These are phyloP conservation scores for Hamamelis virginiana DNA, from an alignment of 164 flowering plant genomes.

Conservation along the genomic window DNA sequence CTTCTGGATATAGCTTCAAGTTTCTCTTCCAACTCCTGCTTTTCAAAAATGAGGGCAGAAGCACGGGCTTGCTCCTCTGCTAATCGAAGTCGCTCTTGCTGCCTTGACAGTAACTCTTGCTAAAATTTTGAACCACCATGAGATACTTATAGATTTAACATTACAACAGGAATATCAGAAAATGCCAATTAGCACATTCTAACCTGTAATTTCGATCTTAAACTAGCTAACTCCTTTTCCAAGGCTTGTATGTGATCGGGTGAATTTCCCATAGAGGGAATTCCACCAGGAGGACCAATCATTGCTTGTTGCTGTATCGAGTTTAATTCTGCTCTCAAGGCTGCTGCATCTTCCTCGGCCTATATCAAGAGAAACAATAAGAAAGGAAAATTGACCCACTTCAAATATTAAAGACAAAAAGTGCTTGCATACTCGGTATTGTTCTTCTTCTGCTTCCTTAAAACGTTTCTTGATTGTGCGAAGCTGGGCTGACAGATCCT, in stretches of 20 bases:
- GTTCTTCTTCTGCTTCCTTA: conserved; percentile 98
- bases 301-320: conserved; percentile 76
- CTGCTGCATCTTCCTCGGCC: conserved; percentile 96
- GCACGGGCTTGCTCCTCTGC: conserved; percentile 61
- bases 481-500: conserved; percentile 90
- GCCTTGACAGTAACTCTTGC: conserved; percentile 71
- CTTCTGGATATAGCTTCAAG: conserved; percentile 39
- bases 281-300: conserved; percentile 38
- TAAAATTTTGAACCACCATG: conserved; percentile 23
- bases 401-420: neutral
- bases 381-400: conserved; percentile 7
- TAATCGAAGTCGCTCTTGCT: conserved; percentile 62
- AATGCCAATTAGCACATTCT: conserved; percentile 5
- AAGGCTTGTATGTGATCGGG: conserved; percentile 57
- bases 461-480: conserved; percentile 73
- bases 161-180: neutral
- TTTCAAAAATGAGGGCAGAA: conserved; percentile 62
- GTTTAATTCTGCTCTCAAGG: conserved; percentile 85
- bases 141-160: conserved; percentile 13
- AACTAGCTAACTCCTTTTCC: conserved; percentile 67
- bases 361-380: conserved; percentile 30
- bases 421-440: conserved; percentile 65
- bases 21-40: conserved; percentile 69
- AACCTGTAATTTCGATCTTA: conserved; percentile 77
- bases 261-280: conserved; percentile 44